Evolutionary conservation across 441 rosid species (phyloP).

Genomic region (Dalechampia spathulata): DNA sequence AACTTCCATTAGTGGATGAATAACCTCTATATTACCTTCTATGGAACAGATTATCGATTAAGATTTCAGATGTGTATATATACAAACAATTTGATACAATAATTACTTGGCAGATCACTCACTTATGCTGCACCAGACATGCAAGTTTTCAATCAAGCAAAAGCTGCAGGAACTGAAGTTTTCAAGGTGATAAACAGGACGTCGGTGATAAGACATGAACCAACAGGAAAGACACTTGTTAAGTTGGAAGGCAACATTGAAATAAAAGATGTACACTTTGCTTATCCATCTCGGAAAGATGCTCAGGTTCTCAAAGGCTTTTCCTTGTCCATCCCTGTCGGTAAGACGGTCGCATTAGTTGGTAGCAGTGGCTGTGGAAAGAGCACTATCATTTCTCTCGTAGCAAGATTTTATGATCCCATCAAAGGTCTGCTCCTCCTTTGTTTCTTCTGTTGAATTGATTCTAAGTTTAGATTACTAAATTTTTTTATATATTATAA

Average conservation of each 20-base stretch:
- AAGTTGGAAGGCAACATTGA: conserved; percentile 43
- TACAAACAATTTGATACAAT: too few relatives aligned
- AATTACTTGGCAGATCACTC: conserved; percentile 36
- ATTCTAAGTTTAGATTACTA: too few relatives aligned
- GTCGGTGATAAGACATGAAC: conserved; percentile 25
- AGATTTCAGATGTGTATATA: too few relatives aligned
- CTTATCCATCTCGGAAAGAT: conserved; percentile 54
- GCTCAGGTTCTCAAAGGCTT: conserved; percentile 41
- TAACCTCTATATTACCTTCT: too few relatives aligned
- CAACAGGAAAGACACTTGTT: conserved; percentile 20
- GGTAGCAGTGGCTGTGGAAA: conserved; percentile 74
- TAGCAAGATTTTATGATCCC: conserved; percentile 63
- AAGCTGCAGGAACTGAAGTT: conserved; percentile 56
- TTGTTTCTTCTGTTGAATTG: background rate
- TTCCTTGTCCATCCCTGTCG: conserved; percentile 52
- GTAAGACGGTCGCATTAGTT: conserved; percentile 51
- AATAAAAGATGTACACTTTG: conserved; percentile 34
- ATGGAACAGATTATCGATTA: too few relatives aligned
- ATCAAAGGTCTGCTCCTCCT: conserved; percentile 27
- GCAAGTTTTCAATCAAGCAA: conserved; percentile 62
- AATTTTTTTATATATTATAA: too few relatives aligned
- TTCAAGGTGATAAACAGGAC: conserved; percentile 45
- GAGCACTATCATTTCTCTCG: conserved; percentile 51
- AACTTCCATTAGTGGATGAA: too few relatives aligned
- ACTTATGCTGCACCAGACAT: conserved; percentile 68